Evolutionary conservation across 768 basidiomycete genomes (phyloP), one percentile per base, ranked within the genome.

Genomic region (Suillus ampliporus): DNA sequence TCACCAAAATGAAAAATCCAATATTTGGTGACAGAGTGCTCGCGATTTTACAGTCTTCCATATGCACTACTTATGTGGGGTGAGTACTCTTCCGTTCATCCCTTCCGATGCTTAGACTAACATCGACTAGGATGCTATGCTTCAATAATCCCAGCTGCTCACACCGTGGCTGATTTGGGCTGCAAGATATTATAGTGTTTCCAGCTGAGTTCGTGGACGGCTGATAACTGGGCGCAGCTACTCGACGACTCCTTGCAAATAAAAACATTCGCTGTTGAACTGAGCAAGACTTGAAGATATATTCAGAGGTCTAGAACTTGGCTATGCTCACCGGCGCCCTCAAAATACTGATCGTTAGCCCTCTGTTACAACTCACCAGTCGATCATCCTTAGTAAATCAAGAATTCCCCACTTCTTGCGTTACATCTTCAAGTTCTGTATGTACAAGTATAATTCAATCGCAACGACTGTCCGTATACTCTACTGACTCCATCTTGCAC

Each of bases 1-100:
- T 48, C 26, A 28, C 47, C 47, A 48, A 8, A 15, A 48, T 17
- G 47, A 48, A 15, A 17, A 8, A 48, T 23, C 26, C 46, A 13
- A 15, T 26, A 48, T 48, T 48, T 26, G 47, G 47, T 15, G 47
- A 48, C 47, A 48, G 23, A 17, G 47, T 26, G 5, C 41, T 58
- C 2, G 41, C 57, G 9, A 58, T 40, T 34, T 9, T 58, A 10
- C 57, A 44, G 57, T 58, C 44, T 58, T 23, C 57, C 41, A 7
- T 44, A 28, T 43, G 57, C 38, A 14, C 38, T 58, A 15, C 40
- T 58, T 5, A 43, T 46, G 46, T 46, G 41, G 57, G 57, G 57
- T 58, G 13, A 23, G 57, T 58, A 44, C n/a, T 9, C 19, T 43
- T 15, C 41, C 2, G 10, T 17, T 21, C 28, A 48, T 48, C 15